Percentiles rank a stretch among this genome's conserved stretches.
phyloP scores from a whole-genome alignment of 768 basidiomycete species.

The Leccinum truebloodii region DNA sequence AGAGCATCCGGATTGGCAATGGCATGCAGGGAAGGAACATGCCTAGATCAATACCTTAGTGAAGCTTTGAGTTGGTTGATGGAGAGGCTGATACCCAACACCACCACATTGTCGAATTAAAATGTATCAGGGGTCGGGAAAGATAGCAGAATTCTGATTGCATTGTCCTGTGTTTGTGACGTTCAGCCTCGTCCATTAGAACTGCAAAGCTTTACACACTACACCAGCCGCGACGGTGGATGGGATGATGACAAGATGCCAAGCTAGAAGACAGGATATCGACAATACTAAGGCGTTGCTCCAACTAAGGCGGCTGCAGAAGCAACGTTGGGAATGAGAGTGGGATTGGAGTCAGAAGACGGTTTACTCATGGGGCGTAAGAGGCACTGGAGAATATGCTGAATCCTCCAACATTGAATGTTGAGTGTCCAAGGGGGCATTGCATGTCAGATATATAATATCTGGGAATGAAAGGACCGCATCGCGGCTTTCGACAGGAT shows the following conservation, averaged over 20 bases:
- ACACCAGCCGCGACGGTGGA: slow-evolving; percentile 26
- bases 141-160: not conserved
- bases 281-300: slow-evolving; percentile 22
- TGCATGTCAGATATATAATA: not conserved
- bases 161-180: slow-evolving; percentile 11
- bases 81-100: slow-evolving; percentile 24
- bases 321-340: slow-evolving; percentile 10
- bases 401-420: slow-evolving; percentile 14
- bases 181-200: slow-evolving; percentile 6
- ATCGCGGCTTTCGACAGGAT: not conserved
- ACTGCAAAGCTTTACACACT: slow-evolving; percentile 11
- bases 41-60: slow-evolving; percentile 21
- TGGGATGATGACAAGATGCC: slow-evolving; percentile 22
- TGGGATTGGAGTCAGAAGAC: not conserved
- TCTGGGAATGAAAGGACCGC: not conserved
- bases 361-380: not conserved
- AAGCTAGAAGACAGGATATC: slow-evolving; percentile 22
- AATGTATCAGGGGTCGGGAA: slow-evolving; percentile 26
- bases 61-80: slow-evolving; percentile 14
- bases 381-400: not conserved
- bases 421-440: not conserved
- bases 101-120: slow-evolving; percentile 23
- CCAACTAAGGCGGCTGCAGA: slow-evolving; percentile 13
- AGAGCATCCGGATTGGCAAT: not conserved
- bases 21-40: not conserved